These are phyloP conservation scores for Priceomyces haplophilus DNA, from an alignment of 805 yeast species.

Conservation along the genomic window DNA sequence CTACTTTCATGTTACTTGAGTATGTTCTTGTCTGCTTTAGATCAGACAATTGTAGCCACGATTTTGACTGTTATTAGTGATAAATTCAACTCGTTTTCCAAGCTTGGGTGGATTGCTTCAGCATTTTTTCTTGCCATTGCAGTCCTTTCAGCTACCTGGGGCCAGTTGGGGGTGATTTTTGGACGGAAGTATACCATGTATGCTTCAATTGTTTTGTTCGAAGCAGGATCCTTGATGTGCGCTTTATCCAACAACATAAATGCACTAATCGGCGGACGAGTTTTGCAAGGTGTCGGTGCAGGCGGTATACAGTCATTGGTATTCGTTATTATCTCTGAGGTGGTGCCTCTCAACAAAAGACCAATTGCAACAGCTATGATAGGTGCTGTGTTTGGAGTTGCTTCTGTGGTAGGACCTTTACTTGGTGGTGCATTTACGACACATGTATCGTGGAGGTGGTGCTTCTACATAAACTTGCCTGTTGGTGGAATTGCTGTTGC, in stretches of 20 bases:
- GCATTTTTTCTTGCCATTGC: constrained; percentile 36
- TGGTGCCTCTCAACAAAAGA: constrained; percentile 31
- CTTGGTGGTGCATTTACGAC: constrained; percentile 63
- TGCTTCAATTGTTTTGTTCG: constrained; percentile 23
- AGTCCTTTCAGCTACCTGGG: constrained; percentile 35
- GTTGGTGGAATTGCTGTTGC: constrained; percentile 51
- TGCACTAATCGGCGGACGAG: constrained; percentile 41
- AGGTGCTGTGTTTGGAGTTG: constrained; percentile 43
- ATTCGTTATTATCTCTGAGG: constrained; percentile 30
- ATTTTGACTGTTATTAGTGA: constrained; percentile 34
- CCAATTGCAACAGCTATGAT: constrained; percentile 33
- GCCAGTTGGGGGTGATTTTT: constrained; percentile 33
- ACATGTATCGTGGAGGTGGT: constrained; percentile 68
- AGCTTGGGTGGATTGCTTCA: constrained; percentile 37
- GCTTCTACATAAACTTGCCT: constrained; percentile 67
- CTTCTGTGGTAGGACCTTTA: constrained; percentile 57
- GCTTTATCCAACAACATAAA: constrained; percentile 36
- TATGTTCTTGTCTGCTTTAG: constrained; percentile 35
- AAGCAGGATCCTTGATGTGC: constrained; percentile 36
- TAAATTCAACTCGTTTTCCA: constrained; percentile 30
- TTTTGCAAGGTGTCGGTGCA: constrained; percentile 36
- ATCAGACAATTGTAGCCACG: constrained; percentile 38
- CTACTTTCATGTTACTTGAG: constrained; percentile 26
- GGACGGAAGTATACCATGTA: constrained; percentile 34
- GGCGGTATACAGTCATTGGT: constrained; percentile 32